Evolutionary conservation across 1,284 basidiomycete species (phyloP).

Genomic region (Microbotryum lychnidis-dioicae): DNA sequence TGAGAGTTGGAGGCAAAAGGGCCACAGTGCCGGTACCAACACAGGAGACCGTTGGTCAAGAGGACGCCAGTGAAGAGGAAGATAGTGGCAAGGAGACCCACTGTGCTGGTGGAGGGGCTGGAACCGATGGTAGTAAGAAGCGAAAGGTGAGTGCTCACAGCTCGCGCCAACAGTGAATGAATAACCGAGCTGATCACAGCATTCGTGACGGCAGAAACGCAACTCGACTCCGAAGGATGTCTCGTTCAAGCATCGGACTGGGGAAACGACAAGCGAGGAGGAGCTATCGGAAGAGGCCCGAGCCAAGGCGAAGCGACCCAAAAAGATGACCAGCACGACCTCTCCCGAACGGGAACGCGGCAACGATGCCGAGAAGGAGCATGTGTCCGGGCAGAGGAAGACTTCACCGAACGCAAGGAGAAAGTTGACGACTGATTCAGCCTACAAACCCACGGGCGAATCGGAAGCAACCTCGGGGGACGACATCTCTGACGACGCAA

Average conservation of each 20-base stretch:
- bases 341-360: background rate
- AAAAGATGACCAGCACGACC: constrained; percentile 2
- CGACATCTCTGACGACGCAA: background rate
- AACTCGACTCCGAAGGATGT: constrained; percentile 7
- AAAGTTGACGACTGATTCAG: constrained; percentile 13
- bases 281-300: constrained; percentile 6
- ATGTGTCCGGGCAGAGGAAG: too few relatives aligned
- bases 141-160: constrained; percentile 17
- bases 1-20: background rate
- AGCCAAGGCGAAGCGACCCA: constrained; percentile 5
- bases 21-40: background rate
- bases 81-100: constrained; percentile 1
- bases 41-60: background rate
- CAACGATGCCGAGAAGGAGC: too few relatives aligned
- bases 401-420: constrained; percentile 2
- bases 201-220: constrained; percentile 9
- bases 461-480: constrained; percentile 10
- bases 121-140: constrained; percentile 19
- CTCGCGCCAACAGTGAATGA: too few relatives aligned
- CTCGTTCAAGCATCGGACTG: constrained; percentile 4
- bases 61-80: background rate
- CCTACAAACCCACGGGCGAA: constrained; percentile 3
- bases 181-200: too few relatives aligned
- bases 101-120: background rate
- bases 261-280: constrained; percentile 17